phyloP scores from a whole-genome alignment of 2,329 filamentous ascomycete genomes.

The Tolypocladium pustulatum region DNA sequence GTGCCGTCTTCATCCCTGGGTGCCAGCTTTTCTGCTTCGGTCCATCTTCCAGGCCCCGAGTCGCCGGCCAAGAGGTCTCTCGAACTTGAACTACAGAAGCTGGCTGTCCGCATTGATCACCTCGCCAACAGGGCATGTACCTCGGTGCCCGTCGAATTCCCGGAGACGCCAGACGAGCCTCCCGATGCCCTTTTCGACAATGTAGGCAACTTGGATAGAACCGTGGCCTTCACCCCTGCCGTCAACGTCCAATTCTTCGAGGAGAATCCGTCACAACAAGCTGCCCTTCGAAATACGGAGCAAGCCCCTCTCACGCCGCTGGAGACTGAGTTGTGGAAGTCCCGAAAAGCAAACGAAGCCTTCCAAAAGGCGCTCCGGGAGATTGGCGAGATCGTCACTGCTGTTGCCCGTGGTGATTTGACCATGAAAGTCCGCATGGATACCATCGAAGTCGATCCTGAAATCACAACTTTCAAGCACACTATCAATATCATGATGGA shows the following conservation, averaged over 20 bases:
- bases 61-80: conserved; percentile 66
- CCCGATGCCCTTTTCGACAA: conserved; percentile 53
- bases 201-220: conserved; percentile 40
- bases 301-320: conserved; percentile 78
- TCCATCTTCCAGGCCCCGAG: conserved; percentile 68
- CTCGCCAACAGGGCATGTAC: conserved; percentile 69
- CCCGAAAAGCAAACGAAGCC: conserved; percentile 94
- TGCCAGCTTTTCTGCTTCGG: conserved; percentile 9
- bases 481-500: conserved; percentile 99
- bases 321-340: conserved; percentile 89
- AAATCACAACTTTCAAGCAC: conserved; percentile 95
- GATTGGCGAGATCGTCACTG: conserved; percentile 94
- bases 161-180: conserved; percentile 73
- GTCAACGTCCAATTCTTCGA: conserved; percentile 78
- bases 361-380: conserved; percentile 96
- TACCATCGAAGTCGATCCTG: conserved; percentile 91
- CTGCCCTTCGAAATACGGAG: conserved; percentile 71
- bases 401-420: conserved; percentile 87
- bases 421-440: conserved; percentile 97
- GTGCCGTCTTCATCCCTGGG: not conserved
- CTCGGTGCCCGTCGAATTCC: conserved; percentile 49
- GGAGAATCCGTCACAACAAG: conserved; percentile 76
- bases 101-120: conserved; percentile 67
- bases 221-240: conserved; percentile 30
- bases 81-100: conserved; percentile 71